These are phyloP conservation scores for Rhododendron ovatum DNA, from an alignment of 148 eudicot species.

Conservation along the genomic window DNA sequence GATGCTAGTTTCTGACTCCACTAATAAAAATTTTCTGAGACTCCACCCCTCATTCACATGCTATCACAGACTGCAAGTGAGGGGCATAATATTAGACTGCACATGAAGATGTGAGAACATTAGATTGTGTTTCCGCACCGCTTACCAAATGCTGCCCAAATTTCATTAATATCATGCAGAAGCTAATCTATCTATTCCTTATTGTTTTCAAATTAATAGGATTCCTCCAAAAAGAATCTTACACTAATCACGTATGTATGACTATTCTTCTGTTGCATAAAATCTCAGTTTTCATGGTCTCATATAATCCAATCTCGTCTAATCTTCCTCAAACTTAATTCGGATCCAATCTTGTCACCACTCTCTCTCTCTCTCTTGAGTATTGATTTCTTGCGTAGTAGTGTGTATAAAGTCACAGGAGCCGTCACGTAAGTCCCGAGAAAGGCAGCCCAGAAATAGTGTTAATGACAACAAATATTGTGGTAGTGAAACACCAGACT, in stretches of 20 bases:
- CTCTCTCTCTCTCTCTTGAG: not conserved
- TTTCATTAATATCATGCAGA: no score
- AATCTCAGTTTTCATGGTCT: no score
- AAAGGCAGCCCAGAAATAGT: not conserved
- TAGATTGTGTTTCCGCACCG: not conserved
- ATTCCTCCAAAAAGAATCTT: not conserved
- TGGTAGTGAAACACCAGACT: not conserved
- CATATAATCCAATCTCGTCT: no score
- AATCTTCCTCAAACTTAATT: no score
- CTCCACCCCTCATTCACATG: not conserved
- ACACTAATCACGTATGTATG: not conserved
- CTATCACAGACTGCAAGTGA: no score
- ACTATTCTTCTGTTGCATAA: no score
- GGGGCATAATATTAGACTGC: not conserved
- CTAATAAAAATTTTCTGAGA: no score
- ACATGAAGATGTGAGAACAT: not conserved
- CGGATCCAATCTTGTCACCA: no score
- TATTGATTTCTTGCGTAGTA: not conserved
- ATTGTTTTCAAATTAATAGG: not conserved
- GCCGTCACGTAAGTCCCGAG: conserved; percentile 1
- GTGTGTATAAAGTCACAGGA: not conserved
- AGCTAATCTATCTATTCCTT: not conserved
- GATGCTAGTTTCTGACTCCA: no score
- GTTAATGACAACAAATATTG: not conserved
- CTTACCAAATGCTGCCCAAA: not conserved